Conservation (phyloP, 305 asterid genomes). For the Striga hermonthica region DNA sequence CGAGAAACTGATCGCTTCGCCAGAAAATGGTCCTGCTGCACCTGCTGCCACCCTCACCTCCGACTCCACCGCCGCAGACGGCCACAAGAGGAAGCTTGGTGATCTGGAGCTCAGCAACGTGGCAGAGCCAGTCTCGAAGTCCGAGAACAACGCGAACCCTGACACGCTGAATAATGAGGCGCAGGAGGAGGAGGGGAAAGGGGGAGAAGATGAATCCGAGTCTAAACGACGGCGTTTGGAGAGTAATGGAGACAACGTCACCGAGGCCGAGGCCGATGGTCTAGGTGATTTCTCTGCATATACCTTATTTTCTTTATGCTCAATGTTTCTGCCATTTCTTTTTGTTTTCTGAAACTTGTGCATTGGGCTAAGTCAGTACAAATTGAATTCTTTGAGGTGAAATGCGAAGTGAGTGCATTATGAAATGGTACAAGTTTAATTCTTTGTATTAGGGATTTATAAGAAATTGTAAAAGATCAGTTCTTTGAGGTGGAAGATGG, state of each 20-base stretch:
- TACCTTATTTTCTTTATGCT: background rate
- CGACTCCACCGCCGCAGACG: slow-evolving; percentile 44
- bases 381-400: background rate
- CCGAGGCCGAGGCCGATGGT: slow-evolving; percentile 27
- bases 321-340: background rate
- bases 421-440: background rate
- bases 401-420: background rate
- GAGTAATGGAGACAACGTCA: slow-evolving; percentile 39
- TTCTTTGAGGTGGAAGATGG: slow-evolving; percentile 7
- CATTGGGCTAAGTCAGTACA: background rate
- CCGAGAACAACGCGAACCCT: slow-evolving; percentile 34
- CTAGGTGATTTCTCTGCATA: slow-evolving; percentile 37
- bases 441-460: too few relatives aligned
- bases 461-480: too few relatives aligned
- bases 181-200: slow-evolving; percentile 44
- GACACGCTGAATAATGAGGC: slow-evolving; percentile 35
- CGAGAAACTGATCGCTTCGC: slow-evolving; percentile 34
- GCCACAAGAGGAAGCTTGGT: slow-evolving; percentile 74
- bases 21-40: slow-evolving; percentile 32
- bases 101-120: slow-evolving; percentile 56
- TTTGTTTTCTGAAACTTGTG: too few relatives aligned
- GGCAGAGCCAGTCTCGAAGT: slow-evolving; percentile 37
- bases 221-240: slow-evolving; percentile 71
- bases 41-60: slow-evolving; percentile 21
- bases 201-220: slow-evolving; percentile 28